A percentile compares a stretch with the other conserved stretches of the same genome.
Conservation (phyloP, 805 yeast species). For the Saccharomycopsis sp. region DNA sequence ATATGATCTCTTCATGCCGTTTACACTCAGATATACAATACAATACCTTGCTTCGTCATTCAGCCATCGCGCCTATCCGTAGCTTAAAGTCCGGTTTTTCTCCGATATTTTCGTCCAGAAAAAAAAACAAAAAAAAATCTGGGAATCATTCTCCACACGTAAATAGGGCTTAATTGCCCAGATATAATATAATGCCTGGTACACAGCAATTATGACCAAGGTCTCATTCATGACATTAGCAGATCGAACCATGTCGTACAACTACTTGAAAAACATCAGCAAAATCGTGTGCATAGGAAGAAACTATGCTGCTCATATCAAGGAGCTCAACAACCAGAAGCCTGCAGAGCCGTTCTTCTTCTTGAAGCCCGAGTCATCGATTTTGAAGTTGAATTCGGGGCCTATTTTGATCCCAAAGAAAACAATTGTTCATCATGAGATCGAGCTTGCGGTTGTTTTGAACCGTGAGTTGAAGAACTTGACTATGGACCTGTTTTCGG, state of each 20-base stretch:
- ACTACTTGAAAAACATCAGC: slow-evolving; percentile 54
- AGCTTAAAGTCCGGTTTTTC: too few species aligned
- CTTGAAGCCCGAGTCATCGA: slow-evolving; percentile 78
- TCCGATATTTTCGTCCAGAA: too few species aligned
- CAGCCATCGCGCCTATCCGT: too few species aligned
- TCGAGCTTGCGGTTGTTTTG: slow-evolving; percentile 79
- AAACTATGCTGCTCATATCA: slow-evolving; percentile 93
- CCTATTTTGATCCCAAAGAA: slow-evolving; percentile 82
- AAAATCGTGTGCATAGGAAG: slow-evolving; percentile 94
- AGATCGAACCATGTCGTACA: slow-evolving; percentile 35
- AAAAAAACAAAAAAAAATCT: too few species aligned
- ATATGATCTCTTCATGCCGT: too few species aligned
- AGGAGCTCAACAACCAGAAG: slow-evolving; percentile 73
- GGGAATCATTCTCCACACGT: too few species aligned
- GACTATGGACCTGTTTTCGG: slow-evolving; percentile 43
- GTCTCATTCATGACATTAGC: neutral
- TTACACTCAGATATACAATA: too few species aligned
- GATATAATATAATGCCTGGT: too few species aligned
- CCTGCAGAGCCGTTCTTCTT: slow-evolving; percentile 92
- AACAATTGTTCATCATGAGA: slow-evolving; percentile 80
- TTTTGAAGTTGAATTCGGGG: slow-evolving; percentile 46
- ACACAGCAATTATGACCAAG: neutral
- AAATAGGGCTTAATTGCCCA: too few species aligned
- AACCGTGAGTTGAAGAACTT: slow-evolving; percentile 58
- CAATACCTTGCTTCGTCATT: too few species aligned